Evolutionary conservation across 306 rosid genomes (phyloP).

Genomic region (Medicago lupulina): DNA sequence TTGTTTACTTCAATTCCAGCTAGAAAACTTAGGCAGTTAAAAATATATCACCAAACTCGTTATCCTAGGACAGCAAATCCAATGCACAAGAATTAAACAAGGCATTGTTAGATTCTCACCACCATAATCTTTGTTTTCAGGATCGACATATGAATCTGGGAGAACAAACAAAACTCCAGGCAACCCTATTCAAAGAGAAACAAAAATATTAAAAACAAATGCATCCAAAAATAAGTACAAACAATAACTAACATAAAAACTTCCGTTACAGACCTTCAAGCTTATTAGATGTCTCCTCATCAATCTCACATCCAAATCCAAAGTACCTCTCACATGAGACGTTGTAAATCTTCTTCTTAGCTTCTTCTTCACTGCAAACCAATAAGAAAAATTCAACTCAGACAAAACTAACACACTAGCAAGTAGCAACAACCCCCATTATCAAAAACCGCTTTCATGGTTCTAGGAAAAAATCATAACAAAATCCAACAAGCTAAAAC

Average conservation of each 20-base stretch:
- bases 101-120: constrained; percentile 52
- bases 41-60: constrained; percentile 28
- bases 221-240: not conserved
- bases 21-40: not conserved
- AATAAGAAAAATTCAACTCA: not conserved
- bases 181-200: constrained; percentile 54
- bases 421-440: not conserved
- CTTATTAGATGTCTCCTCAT: constrained; percentile 88
- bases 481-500: no score
- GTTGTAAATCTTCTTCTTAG: constrained; percentile 85
- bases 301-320: constrained; percentile 88
- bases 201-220: not conserved
- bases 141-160: constrained; percentile 88
- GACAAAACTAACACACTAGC: constrained; percentile 20
- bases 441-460: not conserved
- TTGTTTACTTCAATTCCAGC: not conserved
- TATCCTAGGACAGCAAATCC: not conserved
- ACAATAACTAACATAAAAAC: not conserved
- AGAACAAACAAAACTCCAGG: constrained; percentile 81
- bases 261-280: constrained; percentile 62
- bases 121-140: constrained; percentile 84
- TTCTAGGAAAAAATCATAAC: no score
- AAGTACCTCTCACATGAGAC: constrained; percentile 83
- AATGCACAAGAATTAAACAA: not conserved
- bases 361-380: constrained; percentile 78